These are phyloP conservation scores for Botrytis porri DNA, from an alignment of 2,329 filamentous ascomycete species.

Conservation along the genomic window DNA sequence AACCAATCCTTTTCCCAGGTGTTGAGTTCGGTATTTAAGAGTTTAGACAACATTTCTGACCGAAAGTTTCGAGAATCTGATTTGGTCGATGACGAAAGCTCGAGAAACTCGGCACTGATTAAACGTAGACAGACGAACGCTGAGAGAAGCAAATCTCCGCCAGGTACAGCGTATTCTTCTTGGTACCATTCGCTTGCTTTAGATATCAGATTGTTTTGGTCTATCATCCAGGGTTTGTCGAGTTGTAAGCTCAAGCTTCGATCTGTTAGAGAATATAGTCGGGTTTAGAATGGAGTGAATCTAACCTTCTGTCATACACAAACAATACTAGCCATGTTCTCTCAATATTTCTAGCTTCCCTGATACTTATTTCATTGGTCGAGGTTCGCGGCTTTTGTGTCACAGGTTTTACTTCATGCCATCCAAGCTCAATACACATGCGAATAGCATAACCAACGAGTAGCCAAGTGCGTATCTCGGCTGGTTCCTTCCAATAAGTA, in stretches of 20 bases:
- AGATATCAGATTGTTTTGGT: constrained; percentile 40
- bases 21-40: constrained; percentile 25
- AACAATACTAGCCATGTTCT: constrained; percentile 42
- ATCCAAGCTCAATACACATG: constrained; percentile 43
- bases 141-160: constrained; percentile 40
- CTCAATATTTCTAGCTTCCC: constrained; percentile 40
- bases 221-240: constrained; percentile 45
- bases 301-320: constrained; percentile 43
- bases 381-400: constrained; percentile 17
- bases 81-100: constrained; percentile 23
- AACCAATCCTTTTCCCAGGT: constrained; percentile 28
- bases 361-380: constrained; percentile 6
- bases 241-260: constrained; percentile 43
- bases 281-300: not conserved
- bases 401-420: constrained; percentile 35
- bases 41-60: constrained; percentile 21
- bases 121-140: constrained; percentile 41
- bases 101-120: constrained; percentile 40
- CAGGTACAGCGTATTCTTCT: constrained; percentile 35
- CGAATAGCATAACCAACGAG: constrained; percentile 43
- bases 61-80: not conserved
- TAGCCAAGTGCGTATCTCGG: constrained; percentile 43
- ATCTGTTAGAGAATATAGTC: not conserved
- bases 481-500: constrained; percentile 45
- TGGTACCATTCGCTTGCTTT: constrained; percentile 41